Conservation (phyloP, 2,329 filamentous ascomycete species). For the Chaetomium sp. region DNA sequence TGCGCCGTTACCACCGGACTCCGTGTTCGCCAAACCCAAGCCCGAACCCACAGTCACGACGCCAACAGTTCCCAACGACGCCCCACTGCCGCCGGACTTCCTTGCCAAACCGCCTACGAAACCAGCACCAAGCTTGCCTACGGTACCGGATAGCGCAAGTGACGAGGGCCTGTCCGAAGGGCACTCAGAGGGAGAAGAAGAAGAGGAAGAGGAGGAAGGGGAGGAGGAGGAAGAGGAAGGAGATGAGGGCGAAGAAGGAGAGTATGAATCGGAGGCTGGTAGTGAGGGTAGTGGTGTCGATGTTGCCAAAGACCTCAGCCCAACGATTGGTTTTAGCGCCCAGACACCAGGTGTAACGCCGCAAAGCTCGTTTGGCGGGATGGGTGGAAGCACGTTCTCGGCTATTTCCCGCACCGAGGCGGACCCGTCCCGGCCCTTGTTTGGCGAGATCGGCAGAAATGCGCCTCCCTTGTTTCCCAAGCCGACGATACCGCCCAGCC, state of each 20-base stretch:
- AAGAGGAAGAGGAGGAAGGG: conserved; percentile 29
- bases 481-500: conserved; percentile 45
- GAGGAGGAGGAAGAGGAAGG: conserved; percentile 41
- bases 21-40: conserved; percentile 28
- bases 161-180: conserved; percentile 34
- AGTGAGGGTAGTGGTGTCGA: conserved; percentile 58
- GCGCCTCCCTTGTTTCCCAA: conserved; percentile 48
- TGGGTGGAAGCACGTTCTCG: conserved; percentile 41
- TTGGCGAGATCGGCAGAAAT: conserved; percentile 47
- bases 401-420: conserved; percentile 41
- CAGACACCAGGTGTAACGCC: conserved; percentile 49
- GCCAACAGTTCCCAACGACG: conserved; percentile 15
- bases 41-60: conserved; percentile 16
- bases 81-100: conserved; percentile 26
- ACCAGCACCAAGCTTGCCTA: conserved; percentile 24
- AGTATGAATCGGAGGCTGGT: conserved; percentile 39
- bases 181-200: conserved; percentile 30
- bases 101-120: conserved; percentile 26
- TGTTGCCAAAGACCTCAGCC: conserved; percentile 57
- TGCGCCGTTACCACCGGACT: conserved; percentile 31
- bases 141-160: conserved; percentile 30
- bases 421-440: conserved; percentile 40
- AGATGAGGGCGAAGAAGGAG: conserved; percentile 39
- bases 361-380: conserved; percentile 51
- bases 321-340: conserved; percentile 33